Percentiles rank a stretch among this genome's conserved stretches.
Conservation (phyloP, 495 filamentous ascomycete species). For the Neurospora intermedia region DNA sequence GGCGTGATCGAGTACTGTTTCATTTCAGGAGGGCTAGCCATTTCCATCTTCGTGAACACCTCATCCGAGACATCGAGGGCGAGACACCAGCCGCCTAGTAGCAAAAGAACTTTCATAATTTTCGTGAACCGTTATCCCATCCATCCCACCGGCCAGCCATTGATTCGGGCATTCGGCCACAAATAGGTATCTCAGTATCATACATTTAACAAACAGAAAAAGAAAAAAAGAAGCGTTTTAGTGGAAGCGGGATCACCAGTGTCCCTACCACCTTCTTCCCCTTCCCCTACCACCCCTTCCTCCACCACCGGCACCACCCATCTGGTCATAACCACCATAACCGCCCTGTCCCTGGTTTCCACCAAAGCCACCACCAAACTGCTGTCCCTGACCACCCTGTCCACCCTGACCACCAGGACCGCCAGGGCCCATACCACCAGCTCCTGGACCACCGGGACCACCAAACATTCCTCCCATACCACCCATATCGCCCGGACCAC, state of each 20-base stretch:
- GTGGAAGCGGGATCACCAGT: background rate
- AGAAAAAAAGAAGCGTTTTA: background rate
- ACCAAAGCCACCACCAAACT: constrained; percentile 34
- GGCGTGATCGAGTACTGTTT: background rate
- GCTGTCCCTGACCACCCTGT: constrained; percentile 38
- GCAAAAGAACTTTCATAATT: background rate
- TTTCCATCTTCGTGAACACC: background rate
- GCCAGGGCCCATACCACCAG: constrained; percentile 26
- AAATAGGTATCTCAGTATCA: background rate
- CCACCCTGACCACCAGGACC: constrained; percentile 33
- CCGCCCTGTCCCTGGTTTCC: constrained; percentile 38
- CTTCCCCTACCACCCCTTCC: constrained; percentile 36
- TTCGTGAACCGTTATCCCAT: background rate
- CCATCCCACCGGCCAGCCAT: background rate
- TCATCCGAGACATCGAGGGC: background rate
- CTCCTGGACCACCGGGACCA: constrained; percentile 36
- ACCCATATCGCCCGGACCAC: constrained; percentile 9
- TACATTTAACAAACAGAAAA: background rate
- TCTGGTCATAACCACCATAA: constrained; percentile 48
- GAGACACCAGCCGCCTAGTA: background rate
- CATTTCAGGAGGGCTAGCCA: background rate
- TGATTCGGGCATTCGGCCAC: background rate
- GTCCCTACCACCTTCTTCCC: constrained; percentile 20
- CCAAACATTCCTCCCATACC: constrained; percentile 40
- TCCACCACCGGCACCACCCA: constrained; percentile 33